Percentiles rank a stretch among this genome's conserved stretches.
Conservation (phyloP, 805 yeast species). For the Vanderwaltozyma polyspora region DNA sequence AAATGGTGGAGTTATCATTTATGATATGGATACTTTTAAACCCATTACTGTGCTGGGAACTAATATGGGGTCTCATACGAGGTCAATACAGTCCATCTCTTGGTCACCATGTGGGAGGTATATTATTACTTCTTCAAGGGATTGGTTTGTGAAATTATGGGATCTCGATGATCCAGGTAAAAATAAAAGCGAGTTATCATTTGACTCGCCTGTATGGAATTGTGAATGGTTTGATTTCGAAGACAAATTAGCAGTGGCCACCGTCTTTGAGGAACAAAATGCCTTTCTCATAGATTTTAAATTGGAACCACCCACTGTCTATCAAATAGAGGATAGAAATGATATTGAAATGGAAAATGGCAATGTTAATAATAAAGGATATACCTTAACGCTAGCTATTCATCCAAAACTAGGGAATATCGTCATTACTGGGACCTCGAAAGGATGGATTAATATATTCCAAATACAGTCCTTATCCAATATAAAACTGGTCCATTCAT, state of each 20-base stretch:
- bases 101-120: conserved; percentile 72
- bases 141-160: conserved; percentile 78
- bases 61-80: conserved; percentile 51
- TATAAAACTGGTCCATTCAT: conserved; percentile 32
- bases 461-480: conserved; percentile 5
- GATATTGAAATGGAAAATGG: conserved; percentile 23
- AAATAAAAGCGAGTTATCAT: conserved; percentile 35
- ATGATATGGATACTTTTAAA: conserved; percentile 54
- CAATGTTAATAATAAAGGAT: conserved; percentile 12
- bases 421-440: conserved; percentile 65
- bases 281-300: conserved; percentile 18
- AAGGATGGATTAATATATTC: conserved; percentile 60
- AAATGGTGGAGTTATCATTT: conserved; percentile 63
- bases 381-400: conserved; percentile 20
- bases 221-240: conserved; percentile 18
- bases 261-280: conserved; percentile 54
- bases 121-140: conserved; percentile 61
- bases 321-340: background rate
- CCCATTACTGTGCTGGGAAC: conserved; percentile 31
- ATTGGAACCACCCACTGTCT: conserved; percentile 1
- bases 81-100: conserved; percentile 58
- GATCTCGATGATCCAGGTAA: conserved; percentile 39
- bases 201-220: conserved; percentile 68
- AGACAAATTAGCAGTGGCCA: conserved; percentile 40
- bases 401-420: conserved; percentile 30